Percentiles rank a stretch among this genome's conserved stretches.
These are phyloP conservation scores for Chenopodium quinoa DNA, from an alignment of 148 eudicot species.

Conservation along the genomic window DNA sequence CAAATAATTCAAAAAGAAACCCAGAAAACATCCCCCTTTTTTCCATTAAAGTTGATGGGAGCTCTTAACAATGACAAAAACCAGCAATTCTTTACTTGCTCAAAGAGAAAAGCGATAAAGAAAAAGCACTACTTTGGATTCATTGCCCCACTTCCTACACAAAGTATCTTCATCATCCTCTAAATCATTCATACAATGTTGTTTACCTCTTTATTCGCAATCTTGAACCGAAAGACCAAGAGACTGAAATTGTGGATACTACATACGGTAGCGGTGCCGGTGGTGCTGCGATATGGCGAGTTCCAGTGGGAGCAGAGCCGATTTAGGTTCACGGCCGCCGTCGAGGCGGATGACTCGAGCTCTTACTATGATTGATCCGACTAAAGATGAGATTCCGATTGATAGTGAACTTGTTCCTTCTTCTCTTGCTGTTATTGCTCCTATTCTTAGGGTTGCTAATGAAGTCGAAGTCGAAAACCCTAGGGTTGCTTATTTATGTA, in stretches of 20 bases:
- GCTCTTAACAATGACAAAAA: too few species aligned
- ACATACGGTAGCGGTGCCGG: neutral
- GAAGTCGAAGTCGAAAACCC: conserved; percentile 70
- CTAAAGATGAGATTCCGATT: conserved; percentile 45
- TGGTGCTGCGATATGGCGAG: conserved; percentile 54
- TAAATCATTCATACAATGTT: neutral
- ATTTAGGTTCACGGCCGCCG: conserved; percentile 27
- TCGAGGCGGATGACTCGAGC: conserved; percentile 45
- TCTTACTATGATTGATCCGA: conserved; percentile 51
- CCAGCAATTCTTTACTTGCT: conserved; percentile 8
- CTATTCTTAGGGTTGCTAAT: conserved; percentile 91
- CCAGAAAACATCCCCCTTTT: neutral
- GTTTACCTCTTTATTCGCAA: neutral
- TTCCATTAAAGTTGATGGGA: neutral
- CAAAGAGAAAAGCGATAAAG: neutral
- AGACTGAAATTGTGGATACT: too few species aligned
- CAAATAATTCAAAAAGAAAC: conserved; percentile 8
- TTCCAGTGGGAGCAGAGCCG: conserved; percentile 53
- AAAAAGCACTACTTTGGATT: neutral
- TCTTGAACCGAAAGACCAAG: neutral
- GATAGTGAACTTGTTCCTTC: conserved; percentile 95
- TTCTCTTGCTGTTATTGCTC: conserved; percentile 69
- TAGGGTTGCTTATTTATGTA: conserved; percentile 90
- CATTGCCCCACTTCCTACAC: conserved; percentile 24
- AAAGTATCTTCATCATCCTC: conserved; percentile 13